Evolutionary conservation across 2,329 filamentous ascomycete species (phyloP).

Genomic region (Trichoderma koningii): DNA sequence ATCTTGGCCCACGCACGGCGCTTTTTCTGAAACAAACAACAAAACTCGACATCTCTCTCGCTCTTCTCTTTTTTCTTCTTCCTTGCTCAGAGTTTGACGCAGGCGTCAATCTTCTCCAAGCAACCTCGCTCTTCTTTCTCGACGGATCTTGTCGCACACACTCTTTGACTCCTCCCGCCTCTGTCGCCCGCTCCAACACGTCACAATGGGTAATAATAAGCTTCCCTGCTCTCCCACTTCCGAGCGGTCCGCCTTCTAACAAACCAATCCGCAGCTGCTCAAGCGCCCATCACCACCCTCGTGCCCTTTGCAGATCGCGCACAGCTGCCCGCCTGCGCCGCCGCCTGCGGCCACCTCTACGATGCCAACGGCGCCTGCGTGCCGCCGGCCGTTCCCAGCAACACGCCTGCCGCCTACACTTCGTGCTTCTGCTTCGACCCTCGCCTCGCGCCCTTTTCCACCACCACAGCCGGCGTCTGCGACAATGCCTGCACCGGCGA

Average conservation of each 20-base stretch:
- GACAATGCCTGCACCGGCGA: constrained; percentile 56
- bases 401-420: constrained; percentile 57
- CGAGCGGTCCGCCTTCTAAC: constrained; percentile 12
- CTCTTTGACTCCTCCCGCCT: background rate
- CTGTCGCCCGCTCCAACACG: constrained; percentile 1
- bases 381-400: constrained; percentile 54
- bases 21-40: constrained; percentile 20
- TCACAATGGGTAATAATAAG: constrained; percentile 42
- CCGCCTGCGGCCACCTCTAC: constrained; percentile 60
- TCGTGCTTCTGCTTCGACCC: constrained; percentile 73
- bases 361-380: constrained; percentile 74
- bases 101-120: constrained; percentile 20
- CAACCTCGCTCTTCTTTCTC: background rate
- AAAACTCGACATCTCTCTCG: constrained; percentile 7
- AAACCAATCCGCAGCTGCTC: background rate
- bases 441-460: constrained; percentile 59
- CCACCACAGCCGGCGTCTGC: constrained; percentile 62
- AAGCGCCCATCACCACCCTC: constrained; percentile 50
- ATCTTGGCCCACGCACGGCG: constrained; percentile 2
- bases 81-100: constrained; percentile 19
- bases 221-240: constrained; percentile 24
- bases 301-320: constrained; percentile 52
- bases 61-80: background rate
- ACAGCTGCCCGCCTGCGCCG: constrained; percentile 63
- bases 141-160: constrained; percentile 6